Evolutionary conservation across 192 early-diverging fungal species (phyloP), one percentile per base, ranked within the genome.

Genomic region (Podila clonocystis): DNA sequence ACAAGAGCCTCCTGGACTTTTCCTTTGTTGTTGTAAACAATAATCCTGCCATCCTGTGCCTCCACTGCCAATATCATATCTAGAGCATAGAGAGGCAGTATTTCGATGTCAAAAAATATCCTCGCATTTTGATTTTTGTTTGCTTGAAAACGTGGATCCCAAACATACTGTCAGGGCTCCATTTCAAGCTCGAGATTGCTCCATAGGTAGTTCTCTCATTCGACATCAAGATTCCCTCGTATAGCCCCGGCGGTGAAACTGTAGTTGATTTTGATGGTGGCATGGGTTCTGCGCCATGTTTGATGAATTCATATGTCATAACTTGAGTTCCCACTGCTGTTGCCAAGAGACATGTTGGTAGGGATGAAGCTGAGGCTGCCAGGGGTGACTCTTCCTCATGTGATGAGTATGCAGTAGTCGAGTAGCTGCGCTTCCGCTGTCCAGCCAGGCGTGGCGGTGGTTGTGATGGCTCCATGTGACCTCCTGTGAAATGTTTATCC

Each of bases 131-230:
- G 17, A n/a, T 60, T 24, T 52, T 31, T 24, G 12, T 60, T 61
- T 61, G 59, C 15, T 30, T 24, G 12, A 33, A 41, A 20, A 20
- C 20, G 24, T 28, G 41, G 41, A 9, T 45, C 41, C 8, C 8
- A 1, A 36, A 60, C 75, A 5, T 80, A 80, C 77, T 73, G 66
- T 80, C 77, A 17, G 77, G 77, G 58, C 77, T 80, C 77, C 77
- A 80, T 57, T 69, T 68, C 30, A 80, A 55, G 48, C 71, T 65
- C 2, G 77, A 65, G 31, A 72, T 67, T n/a, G 50, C 52, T 24
- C 52, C 58, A 57, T 55, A 58, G 3, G 58, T 17, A 20, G 55
- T 67, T 31, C 52, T 58, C 26, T 72, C 75, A 50, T 72, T 67
- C 2, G 75, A 79, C 65, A 67, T 71, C 17, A 67, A 50, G 29